A percentile compares a stretch with the other conserved stretches of the same genome.
Conservation (phyloP, 495 filamentous ascomycete genomes). For the Chaetomium tenue region DNA sequence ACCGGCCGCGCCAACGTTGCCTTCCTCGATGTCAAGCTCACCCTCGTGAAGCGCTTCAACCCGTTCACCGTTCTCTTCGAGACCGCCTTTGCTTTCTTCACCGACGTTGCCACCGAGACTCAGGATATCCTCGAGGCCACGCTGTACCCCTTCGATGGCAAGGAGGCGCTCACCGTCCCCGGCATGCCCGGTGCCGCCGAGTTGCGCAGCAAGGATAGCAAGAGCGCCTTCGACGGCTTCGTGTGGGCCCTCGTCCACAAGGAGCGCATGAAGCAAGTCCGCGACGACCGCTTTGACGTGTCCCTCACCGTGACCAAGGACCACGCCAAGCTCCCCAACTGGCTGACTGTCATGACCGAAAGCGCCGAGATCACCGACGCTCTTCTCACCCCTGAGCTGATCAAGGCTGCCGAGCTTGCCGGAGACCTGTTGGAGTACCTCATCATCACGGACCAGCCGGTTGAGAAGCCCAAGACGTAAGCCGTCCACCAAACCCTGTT, state of each 20-base stretch:
- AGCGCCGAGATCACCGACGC: conserved; percentile 91
- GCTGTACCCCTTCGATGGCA: conserved; percentile 85
- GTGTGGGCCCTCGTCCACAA: conserved; percentile 97
- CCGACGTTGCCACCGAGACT: conserved; percentile 65
- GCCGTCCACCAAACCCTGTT: conserved; percentile 26
- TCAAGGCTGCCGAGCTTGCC: conserved; percentile 74
- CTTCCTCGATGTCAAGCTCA: conserved; percentile 80
- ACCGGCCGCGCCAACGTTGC: conserved; percentile 91
- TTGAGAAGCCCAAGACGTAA: conserved; percentile 86
- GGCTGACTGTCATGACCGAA: conserved; percentile 95
- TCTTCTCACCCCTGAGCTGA: conserved; percentile 77
- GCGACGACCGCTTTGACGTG: conserved; percentile 91
- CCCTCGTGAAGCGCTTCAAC: conserved; percentile 85
- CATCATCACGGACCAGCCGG: conserved; percentile 85
- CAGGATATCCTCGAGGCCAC: conserved; percentile 70
- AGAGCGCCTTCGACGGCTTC: conserved; percentile 83
- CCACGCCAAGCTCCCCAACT: conserved; percentile 80
- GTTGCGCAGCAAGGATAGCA: conserved; percentile 54
- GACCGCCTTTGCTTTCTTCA: conserved; percentile 65
- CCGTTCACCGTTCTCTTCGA: conserved; percentile 73
- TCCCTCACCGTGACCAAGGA: conserved; percentile 91
- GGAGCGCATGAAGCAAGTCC: conserved; percentile 81
- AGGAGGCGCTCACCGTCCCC: conserved; percentile 71
- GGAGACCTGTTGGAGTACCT: conserved; percentile 83
- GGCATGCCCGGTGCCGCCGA: conserved; percentile 55